phyloP scores from a whole-genome alignment of 371 early-diverging fungal genomes.

The Saksenaea vasiformis region DNA sequence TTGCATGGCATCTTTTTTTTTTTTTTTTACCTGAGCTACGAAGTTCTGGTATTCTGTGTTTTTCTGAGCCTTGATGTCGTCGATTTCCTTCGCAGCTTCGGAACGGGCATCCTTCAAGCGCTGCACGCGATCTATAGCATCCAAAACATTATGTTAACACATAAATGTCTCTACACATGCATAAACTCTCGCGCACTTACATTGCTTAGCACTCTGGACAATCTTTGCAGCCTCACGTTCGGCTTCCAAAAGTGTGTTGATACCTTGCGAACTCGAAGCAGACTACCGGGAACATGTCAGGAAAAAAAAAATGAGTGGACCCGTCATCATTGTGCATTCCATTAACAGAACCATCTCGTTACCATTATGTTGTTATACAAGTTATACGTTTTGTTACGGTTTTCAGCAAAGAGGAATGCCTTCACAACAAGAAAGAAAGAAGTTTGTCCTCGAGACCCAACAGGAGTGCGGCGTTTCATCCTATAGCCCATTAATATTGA shows the following conservation, averaged over 20 bases:
- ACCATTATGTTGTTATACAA: no score
- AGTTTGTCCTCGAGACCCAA: no score
- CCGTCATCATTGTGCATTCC: no score
- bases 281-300: slow-evolving; percentile 37
- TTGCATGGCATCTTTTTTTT: neutral
- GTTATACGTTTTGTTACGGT: no score
- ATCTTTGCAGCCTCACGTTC: slow-evolving; percentile 87
- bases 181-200: slow-evolving; percentile 53
- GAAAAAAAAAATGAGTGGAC: neutral
- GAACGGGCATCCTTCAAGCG: slow-evolving; percentile 93
- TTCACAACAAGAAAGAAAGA: no score
- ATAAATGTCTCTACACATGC: neutral
- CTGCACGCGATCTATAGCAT: slow-evolving; percentile 80
- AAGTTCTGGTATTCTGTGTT: slow-evolving; percentile 79
- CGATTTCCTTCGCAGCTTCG: slow-evolving; percentile 93
- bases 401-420: no score
- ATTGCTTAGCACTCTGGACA: slow-evolving; percentile 90
- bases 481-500: no score
- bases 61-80: slow-evolving; percentile 83
- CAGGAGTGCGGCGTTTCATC: no score
- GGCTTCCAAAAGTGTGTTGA: slow-evolving; percentile 83
- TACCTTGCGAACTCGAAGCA: slow-evolving; percentile 78
- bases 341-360: no score
- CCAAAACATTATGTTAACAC: neutral
- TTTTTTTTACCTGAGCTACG: slow-evolving; percentile 70